These are phyloP conservation scores for Bipolaris sorokiniana DNA, from an alignment of 2,329 filamentous ascomycete genomes.

Conservation along the genomic window DNA sequence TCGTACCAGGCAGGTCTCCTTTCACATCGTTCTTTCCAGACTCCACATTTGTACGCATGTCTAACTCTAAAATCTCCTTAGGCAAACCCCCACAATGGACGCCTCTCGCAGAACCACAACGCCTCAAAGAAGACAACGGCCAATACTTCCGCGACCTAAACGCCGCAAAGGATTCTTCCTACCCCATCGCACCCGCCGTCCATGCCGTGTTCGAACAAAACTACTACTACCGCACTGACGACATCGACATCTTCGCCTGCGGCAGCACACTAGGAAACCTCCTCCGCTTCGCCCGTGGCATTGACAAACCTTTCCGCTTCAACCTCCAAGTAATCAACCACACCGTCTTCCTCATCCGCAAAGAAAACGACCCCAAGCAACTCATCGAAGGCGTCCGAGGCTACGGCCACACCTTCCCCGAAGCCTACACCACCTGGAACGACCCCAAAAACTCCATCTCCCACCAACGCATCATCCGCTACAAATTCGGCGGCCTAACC, in stretches of 20 bases:
- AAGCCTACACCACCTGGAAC: slow-evolving; percentile 70
- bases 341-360: slow-evolving; percentile 68
- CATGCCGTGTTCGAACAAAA: slow-evolving; percentile 51
- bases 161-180: slow-evolving; percentile 56
- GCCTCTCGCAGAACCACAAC: slow-evolving; percentile 44
- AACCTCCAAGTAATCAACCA: slow-evolving; percentile 62
- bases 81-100: slow-evolving; percentile 61
- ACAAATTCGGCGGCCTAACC: slow-evolving; percentile 61
- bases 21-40: neutral
- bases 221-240: slow-evolving; percentile 41
- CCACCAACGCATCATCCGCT: slow-evolving; percentile 67
- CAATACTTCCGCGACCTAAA: slow-evolving; percentile 63
- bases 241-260: slow-evolving; percentile 65
- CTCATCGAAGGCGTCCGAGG: slow-evolving; percentile 62
- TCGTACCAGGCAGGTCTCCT: slow-evolving; percentile 33
- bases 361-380: slow-evolving; percentile 66
- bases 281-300: slow-evolving; percentile 59
- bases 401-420: slow-evolving; percentile 70
- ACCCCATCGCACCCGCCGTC: slow-evolving; percentile 61
- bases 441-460: slow-evolving; percentile 62
- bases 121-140: slow-evolving; percentile 55
- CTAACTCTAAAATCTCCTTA: slow-evolving; percentile 34
- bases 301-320: slow-evolving; percentile 62
- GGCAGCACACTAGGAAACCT: slow-evolving; percentile 67
- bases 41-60: neutral